Base-by-base conservation (phyloP, 352 stramenopile species). In the Globisporangium apiculatum region DNA sequence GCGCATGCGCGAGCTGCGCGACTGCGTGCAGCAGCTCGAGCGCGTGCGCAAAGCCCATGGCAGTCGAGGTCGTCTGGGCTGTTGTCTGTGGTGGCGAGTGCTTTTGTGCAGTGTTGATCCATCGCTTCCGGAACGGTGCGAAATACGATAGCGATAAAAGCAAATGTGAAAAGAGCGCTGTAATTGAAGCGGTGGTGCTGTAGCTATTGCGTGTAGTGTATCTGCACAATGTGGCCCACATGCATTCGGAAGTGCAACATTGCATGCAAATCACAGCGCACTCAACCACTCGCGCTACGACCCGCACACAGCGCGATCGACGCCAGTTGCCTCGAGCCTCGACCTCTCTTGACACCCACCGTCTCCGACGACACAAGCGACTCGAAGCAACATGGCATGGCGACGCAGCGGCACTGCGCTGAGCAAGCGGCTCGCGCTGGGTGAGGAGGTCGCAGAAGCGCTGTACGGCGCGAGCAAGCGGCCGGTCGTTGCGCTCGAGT, bases 401-500 rank as follows among this genome's bases (percentile, higher is more conserved):
- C 69, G 71, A 50, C 73, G 71, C 7, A 76, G 68, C 36, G 62
- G 65, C 14, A 67, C 64, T 35, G 64, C 74, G 52, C 66, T 80
- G 38, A 72, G 65, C 51, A 65, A 71, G 58, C 72, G 71, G 12
- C 42, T 85, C 63, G 68, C 66, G 56, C 68, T 85, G 42, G 70
- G 71, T 42, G 72, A 82, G 53, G 75, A 85, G 55, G 75, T 85
- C 46, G 64, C 65, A 1, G 75, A 85, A 62, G 75, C 75, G 48
- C 59, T 85, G 41, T 73, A 80, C 37, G 75, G 75, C 0, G 63
- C 61, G 40, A 38, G 42, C 11, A 76, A 69, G 53, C 71, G 57
- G 45, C 84, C 89, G 2, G 68, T 97, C 5, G 91, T 98, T 36
- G 97, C 97, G 47, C 84, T 99, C 17, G 97, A 99, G 75, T 98